Evolutionary conservation across 228 moss, liverwort and hornwort species (phyloP), one percentile per base, ranked within the genome.

Genomic region (Sphagnum magellanicum): DNA sequence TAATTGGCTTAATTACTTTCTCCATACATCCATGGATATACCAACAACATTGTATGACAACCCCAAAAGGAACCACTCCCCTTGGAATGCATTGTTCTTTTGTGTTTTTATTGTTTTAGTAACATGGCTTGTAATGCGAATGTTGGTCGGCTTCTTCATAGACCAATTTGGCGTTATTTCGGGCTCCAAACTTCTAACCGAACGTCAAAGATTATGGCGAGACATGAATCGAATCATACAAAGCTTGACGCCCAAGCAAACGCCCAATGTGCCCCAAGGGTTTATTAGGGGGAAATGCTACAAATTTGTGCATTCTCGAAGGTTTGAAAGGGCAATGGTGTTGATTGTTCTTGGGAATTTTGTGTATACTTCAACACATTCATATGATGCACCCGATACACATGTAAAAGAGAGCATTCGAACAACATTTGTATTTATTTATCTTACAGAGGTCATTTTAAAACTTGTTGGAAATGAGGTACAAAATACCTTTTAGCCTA

Each of bases 81-180:
- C 76, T 0, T 60, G 67, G 1, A 77, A 92, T 50, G 51, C 84
- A 0, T 0, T 88, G 4, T 97, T 68, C 65, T 93, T 93, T 32
- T 71, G 93, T 8, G 50, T 79, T 55, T 97, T 97, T 16, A 73
- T 87, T 0, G 73, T 91, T 50, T 82, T 97, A 12, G 78, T 83
- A 5, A 85, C 63, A 60, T 90, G 91, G 87, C 85, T 97, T 47
- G 83, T 87, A 6, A 73, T 97, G 6, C 85, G 91, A 8, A 78
- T 97, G 61, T 72, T 97, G 46, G 84, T 97, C 50, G 93, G 97
- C 12, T 79, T 93, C 4, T 97, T 97, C 55, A 90, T 93, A 62
- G 97, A 97, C 79, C 97, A 97, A 66, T 97, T 97, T 75, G 91
- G 97, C 0, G 80, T 93, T 5, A 88, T 93, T 32, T 97, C 93